Percentiles rank a stretch among this genome's conserved stretches.
These are phyloP conservation scores for Neurospora terricola DNA, from an alignment of 495 filamentous ascomycete genomes.

Conservation along the genomic window DNA sequence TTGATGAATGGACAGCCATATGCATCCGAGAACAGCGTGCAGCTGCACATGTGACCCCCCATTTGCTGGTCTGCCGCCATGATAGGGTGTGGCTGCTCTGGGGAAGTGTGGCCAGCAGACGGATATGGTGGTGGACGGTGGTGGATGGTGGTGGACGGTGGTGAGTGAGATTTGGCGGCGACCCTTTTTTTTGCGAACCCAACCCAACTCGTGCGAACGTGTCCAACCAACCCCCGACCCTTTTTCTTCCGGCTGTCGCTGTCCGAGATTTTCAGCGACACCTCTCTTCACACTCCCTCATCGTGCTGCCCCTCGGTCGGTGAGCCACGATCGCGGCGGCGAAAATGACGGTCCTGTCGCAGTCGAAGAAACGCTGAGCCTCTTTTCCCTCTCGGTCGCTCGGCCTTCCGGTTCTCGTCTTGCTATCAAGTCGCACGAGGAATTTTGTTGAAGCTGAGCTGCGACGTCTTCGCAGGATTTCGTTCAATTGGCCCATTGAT, in stretches of 20 bases:
- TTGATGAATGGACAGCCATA: constrained; percentile 20
- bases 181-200: not conserved
- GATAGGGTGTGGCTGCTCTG: constrained; percentile 20
- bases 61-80: constrained; percentile 13
- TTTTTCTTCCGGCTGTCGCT: not conserved
- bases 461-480: constrained; percentile 6
- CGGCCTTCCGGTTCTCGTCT: constrained; percentile 6
- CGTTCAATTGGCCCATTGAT: constrained; percentile 13
- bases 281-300: not conserved
- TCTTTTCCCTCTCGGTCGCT: not conserved
- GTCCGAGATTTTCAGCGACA: not conserved
- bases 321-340: not conserved
- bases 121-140: not conserved
- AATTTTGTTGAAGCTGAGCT: constrained; percentile 3
- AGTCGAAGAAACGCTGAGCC: not conserved
- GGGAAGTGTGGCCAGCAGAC: constrained; percentile 10
- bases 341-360: not conserved
- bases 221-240: not conserved
- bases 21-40: constrained; percentile 22
- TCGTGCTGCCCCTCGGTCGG: not conserved
- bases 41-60: constrained; percentile 29
- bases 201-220: not conserved
- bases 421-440: constrained; percentile 7
- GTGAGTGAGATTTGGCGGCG: not conserved
- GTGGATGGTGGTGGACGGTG: not conserved